These are phyloP conservation scores for Malus orientalis DNA, from an alignment of 306 rosid species.

Conservation along the genomic window DNA sequence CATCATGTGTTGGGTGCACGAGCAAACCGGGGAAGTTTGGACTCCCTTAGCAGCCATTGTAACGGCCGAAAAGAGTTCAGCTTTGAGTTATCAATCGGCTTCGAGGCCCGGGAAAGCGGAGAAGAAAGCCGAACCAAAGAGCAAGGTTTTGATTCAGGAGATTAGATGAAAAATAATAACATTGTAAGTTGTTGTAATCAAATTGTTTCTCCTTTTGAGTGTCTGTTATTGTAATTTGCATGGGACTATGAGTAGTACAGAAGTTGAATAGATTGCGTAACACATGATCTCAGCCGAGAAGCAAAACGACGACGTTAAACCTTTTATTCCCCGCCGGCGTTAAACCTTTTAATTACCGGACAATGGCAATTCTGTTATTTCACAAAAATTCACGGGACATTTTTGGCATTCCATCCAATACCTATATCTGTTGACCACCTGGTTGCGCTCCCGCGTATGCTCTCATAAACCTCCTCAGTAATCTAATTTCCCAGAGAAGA, in stretches of 20 bases:
- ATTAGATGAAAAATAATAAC: constrained; percentile 15
- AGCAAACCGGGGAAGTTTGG: constrained; percentile 76
- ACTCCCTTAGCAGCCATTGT: constrained; percentile 56
- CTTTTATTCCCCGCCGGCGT: background rate
- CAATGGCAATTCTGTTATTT: constrained; percentile 1
- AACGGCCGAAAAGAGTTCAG: constrained; percentile 50
- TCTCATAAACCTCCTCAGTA: background rate
- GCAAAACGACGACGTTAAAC: background rate
- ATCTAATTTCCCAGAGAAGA: background rate
- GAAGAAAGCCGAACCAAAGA: constrained; percentile 25
- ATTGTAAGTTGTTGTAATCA: background rate
- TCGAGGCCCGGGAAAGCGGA: constrained; percentile 32
- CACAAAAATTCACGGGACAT: background rate
- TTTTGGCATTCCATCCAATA: background rate
- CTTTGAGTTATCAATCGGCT: constrained; percentile 32
- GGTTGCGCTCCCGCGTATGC: background rate
- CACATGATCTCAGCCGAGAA: background rate
- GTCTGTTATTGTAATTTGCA: background rate
- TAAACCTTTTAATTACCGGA: background rate
- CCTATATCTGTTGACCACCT: background rate
- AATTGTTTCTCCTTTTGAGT: background rate
- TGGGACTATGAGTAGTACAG: too few species aligned
- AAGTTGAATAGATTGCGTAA: too few species aligned
- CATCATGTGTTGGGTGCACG: constrained; percentile 86
- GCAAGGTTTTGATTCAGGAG: constrained; percentile 65